Conservation (phyloP, 306 rosid species). For the Abrus pulchellus region DNA sequence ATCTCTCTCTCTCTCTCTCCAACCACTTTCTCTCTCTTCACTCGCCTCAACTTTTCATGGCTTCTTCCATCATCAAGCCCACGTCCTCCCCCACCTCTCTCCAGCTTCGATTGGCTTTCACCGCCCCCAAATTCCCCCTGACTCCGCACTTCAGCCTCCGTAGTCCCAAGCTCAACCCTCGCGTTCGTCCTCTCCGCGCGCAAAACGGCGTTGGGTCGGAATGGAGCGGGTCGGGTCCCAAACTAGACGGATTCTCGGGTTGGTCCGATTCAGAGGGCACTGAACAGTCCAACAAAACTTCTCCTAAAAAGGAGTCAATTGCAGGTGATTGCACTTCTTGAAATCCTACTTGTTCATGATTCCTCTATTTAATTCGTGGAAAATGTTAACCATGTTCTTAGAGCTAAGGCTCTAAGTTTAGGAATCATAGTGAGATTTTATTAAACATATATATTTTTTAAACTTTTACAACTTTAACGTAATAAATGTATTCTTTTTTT, state of each 20-base stretch:
- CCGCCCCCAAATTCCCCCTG: slow-evolving; percentile 55
- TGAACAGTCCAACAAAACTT: slow-evolving; percentile 44
- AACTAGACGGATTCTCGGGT: slow-evolving; percentile 73
- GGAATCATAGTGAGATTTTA: too few species aligned
- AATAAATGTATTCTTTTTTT: too few species aligned
- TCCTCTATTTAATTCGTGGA: too few species aligned
- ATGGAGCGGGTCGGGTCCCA: slow-evolving; percentile 56
- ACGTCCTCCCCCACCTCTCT: slow-evolving; percentile 87
- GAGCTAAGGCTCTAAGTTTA: too few species aligned
- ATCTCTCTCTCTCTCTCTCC: neutral
- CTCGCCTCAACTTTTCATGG: slow-evolving; percentile 55
- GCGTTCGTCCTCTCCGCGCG: slow-evolving; percentile 56
- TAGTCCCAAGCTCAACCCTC: slow-evolving; percentile 56
- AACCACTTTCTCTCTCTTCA: neutral
- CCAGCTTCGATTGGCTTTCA: slow-evolving; percentile 86
- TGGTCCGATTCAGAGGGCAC: slow-evolving; percentile 66
- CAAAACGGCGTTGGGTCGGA: slow-evolving; percentile 44
- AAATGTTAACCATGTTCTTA: too few species aligned
- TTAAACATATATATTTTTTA: too few species aligned
- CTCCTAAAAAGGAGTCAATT: slow-evolving; percentile 57
- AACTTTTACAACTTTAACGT: too few species aligned
- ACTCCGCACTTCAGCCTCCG: slow-evolving; percentile 51
- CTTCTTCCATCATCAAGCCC: slow-evolving; percentile 53
- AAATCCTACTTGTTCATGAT: neutral
- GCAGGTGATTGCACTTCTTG: slow-evolving; percentile 67